Conservation (phyloP, 345 rosid genomes). For the Brassica carinata region DNA sequence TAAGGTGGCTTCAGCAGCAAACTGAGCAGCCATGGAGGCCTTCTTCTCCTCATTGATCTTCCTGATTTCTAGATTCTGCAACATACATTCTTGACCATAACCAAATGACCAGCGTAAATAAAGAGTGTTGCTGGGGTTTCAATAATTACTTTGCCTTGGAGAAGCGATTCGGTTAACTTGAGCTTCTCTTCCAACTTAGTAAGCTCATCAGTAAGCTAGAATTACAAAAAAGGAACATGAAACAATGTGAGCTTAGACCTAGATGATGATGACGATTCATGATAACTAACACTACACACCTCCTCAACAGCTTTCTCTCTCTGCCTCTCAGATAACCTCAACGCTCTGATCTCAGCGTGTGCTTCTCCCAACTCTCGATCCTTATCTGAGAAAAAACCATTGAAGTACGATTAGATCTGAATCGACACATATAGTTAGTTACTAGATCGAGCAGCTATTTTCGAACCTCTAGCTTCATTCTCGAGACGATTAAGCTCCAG, state of each 20-base stretch:
- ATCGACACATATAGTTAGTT: conserved; percentile 31
- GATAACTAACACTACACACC: conserved; percentile 46
- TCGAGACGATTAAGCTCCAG: conserved; percentile 98
- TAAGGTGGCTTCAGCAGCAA: conserved; percentile 99
- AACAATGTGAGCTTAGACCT: background rate
- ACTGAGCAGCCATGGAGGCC: conserved; percentile 99
- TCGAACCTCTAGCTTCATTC: conserved; percentile 91
- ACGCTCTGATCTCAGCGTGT: conserved; percentile 90
- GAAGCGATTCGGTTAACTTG: conserved; percentile 79
- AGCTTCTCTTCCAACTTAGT: conserved; percentile 90
- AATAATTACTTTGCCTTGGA: conserved; percentile 71
- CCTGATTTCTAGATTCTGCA: conserved; percentile 95
- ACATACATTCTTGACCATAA: background rate
- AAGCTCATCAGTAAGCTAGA: conserved; percentile 86
- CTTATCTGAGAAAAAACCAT: conserved; percentile 59
- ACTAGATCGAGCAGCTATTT: conserved; percentile 71
- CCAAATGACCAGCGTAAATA: background rate
- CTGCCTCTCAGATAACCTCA: conserved; percentile 76
- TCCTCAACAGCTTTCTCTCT: conserved; percentile 98
- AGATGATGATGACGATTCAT: background rate
- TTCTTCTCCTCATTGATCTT: conserved; percentile 95
- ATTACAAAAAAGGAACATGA: conserved; percentile 16
- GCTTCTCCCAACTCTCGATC: conserved; percentile 93
- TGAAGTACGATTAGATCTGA: conserved; percentile 14
- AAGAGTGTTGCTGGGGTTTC: background rate